Evolutionary conservation across 441 rosid species (phyloP), one percentile per base, ranked within the genome.

Genomic region (Euphorbia schlechtendalii): DNA sequence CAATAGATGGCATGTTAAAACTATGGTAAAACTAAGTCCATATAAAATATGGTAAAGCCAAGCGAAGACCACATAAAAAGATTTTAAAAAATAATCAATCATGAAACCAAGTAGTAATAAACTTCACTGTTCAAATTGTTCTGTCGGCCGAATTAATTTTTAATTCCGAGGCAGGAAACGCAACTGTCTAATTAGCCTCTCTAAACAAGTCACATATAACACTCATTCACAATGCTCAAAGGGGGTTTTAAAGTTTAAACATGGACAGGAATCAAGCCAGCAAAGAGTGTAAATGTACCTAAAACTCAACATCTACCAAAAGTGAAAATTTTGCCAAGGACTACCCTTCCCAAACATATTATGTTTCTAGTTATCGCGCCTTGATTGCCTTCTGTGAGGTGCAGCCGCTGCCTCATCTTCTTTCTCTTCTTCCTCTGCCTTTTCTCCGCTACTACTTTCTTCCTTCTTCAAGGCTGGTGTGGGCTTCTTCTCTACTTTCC

Each of bases 371-470:
- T 54, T 73, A 3, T 86, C 96, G 49, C 95, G 96, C 66, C 96
- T 84, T 20, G 78, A 48, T 63, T 78, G 68, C 76, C 97, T 83
- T 72, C 85, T 73, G n/a, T 91, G 92, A 15, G 87, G 82, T 9
- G 87, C 81, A 38, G 96, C 79, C 18, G 77, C 87, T 0, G 83
- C 70, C 0, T 15, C 60, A 17, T 69, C 80, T 56, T 77, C 87
- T 68, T 79, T 74, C 76, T 84, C 86, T 0, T 66, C 70, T 73
- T 84, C 92, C 8, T 78, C 77, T 17, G 67, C 71, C 61, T 75
- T 72, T 34, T 79, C 89, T 34, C 69, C 80, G 14, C 77, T 53
- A 71, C 73, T 76, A 71, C 73, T 76, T 60, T 72, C 90, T 55
- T 75, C 82, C 45, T 74, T 72, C 36, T 69, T 73, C 13, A 89